Evolutionary conservation across 257 asterid species (phyloP), one percentile per base, ranked within the genome.

Genomic region (Rubia yunnanensis): DNA sequence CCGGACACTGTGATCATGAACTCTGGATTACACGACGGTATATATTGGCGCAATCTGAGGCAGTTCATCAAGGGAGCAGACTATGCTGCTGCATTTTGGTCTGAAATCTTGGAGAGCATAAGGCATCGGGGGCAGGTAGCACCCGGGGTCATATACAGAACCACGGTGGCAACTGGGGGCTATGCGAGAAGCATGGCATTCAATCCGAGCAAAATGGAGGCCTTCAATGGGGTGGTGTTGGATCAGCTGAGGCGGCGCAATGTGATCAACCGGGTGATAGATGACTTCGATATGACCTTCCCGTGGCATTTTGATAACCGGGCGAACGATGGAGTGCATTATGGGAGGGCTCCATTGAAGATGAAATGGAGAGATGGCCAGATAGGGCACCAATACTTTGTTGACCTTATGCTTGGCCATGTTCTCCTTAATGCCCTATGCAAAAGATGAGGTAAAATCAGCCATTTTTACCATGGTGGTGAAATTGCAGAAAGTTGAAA

Each of bases 171-270:
- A 0, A 78, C 97, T 0, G 97, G 97, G 1, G 99, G 96, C 3
- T 77, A 82, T 10, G 96, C 95, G 1, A 71, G 97, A 70, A 81
- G 71, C 30, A 15, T 88, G 71, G 91, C 85, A 0, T 86, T 80
- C 60, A 94, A 94, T 76, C 99, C 99, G n/a, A 76, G 77, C 18
- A 94, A 94, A 67, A 94, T 94, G 96, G 99, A 94, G 89, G 92
- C 83, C 13, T 89, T 78, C 73, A 94, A 88, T 49, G 95, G 96
- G 5, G 84, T 94, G 36, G 85, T 90, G 58, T 34, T 94, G 80
- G 99, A 94, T 61, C 85, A 86, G 77, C 17, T 88, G 68, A 90
- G 84, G 81, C 71, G 76, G 13, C 66, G 82, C n/a, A 80, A 84
- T 35, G 75, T 81, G 27, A 62, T 94, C 3, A 70, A 63, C 69